These are phyloP conservation scores for Cryptosporidium canis DNA, from an alignment of 169 alveolate genomes.

Conservation along the genomic window DNA sequence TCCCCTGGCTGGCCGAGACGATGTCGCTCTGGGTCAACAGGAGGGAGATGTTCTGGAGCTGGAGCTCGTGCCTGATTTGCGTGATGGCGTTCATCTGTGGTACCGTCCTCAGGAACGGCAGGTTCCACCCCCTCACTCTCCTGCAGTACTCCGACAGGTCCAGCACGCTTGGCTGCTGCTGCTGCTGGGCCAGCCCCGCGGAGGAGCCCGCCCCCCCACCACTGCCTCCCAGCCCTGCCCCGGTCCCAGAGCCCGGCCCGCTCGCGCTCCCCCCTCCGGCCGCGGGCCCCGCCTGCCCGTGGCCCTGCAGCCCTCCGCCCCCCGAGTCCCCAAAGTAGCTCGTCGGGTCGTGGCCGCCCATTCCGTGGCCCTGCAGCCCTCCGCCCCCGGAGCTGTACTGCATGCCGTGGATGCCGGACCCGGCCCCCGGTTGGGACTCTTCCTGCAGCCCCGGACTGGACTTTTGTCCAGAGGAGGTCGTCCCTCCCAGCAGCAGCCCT, in stretches of 20 bases:
- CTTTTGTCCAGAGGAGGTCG: conserved; percentile 39
- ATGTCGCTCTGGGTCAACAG: conserved; percentile 55
- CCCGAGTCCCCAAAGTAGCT: conserved; percentile 5
- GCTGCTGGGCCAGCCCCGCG: neutral
- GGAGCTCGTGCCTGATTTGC: conserved; percentile 60
- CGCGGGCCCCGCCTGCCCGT: conserved; percentile 7
- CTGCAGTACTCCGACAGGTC: conserved; percentile 66
- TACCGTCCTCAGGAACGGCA: conserved; percentile 51
- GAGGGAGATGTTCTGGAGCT: conserved; percentile 54
- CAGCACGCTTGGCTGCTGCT: conserved; percentile 2
- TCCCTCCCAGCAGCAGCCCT: conserved; percentile 38
- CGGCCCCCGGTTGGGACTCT: conserved; percentile 9
- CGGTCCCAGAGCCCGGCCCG: neutral
- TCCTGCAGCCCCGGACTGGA: neutral
- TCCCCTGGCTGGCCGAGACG: neutral
- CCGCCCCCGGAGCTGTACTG: conserved; percentile 1
- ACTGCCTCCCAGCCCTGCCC: neutral
- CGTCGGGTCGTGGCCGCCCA: neutral
- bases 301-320: neutral
- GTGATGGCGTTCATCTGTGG: conserved; percentile 72
- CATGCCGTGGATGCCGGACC: conserved; percentile 17
- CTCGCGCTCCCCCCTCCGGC: neutral
- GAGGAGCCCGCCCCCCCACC: neutral
- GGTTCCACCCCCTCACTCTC: conserved; percentile 70
- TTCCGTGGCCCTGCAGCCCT: neutral